Evolutionary conservation across 148 eudicot genomes (phyloP), one percentile per base, ranked within the genome.

Genomic region (Simmondsia chinensis): DNA sequence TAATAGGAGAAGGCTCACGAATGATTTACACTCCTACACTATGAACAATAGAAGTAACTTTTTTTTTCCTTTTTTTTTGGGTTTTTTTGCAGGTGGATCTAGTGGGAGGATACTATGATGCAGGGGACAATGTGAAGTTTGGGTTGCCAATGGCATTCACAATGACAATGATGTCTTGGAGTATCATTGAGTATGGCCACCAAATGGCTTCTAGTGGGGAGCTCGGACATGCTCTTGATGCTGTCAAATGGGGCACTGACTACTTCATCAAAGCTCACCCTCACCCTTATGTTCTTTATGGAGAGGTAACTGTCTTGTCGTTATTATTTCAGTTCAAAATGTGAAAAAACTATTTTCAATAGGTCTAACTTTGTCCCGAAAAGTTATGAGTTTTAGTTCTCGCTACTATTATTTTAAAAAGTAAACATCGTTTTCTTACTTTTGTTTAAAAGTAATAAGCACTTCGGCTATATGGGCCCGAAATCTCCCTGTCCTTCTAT

Each of bases 31-130:
- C n/a, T n/a, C n/a, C n/a, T n/a, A n/a, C n/a, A n/a, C n/a, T n/a
- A n/a, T n/a, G n/a, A n/a, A n/a, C n/a, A n/a, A n/a, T n/a, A n/a
- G n/a, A n/a, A n/a, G n/a, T n/a, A n/a, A n/a, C n/a, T n/a, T n/a
- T n/a, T n/a, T 18, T 23, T 36, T 11, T 15, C 0, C 22, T 15
- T 26, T 7, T 9, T 27, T 11, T 33, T 46, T 31, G 10, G n/a
- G 14, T 15, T n/a, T 3, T 25, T 27, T 50, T 51, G 43, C 50
- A 89, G 97, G 85, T 89, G 78, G 75, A 91, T 79, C 76, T 91
- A 58, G 99, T 91, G 0, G 99, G 95, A 91, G 99, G 99, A 41
- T 91, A 91, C 60, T 86, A 91, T 53, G 99, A 91, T 69, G 99
- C 99, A 46, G 99, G 99, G 64, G 99, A 91, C 66, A 91, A 91